Base-by-base conservation (phyloP, 1,284 basidiomycete species). In the Macrocystidia cucumis region DNA sequence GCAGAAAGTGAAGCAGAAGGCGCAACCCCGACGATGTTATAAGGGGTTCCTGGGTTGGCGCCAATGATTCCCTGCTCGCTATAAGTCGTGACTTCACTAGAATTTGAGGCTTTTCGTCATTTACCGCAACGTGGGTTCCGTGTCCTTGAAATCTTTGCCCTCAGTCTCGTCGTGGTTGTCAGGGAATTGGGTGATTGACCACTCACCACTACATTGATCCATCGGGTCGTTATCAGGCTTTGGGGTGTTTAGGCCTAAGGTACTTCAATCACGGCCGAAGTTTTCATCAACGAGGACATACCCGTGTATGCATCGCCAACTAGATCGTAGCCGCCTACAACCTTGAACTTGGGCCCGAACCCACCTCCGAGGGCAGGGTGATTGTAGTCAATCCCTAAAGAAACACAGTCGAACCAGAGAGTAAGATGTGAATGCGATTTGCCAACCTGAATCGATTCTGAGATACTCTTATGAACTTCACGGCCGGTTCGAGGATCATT, bases 11-110 rank as follows among this genome's bases (percentile, higher is more conserved):
- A 60, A 1, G 67, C 60, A 5, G 60, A 54, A 43, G 55, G 67
- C 3, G 70, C 69, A 16, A 72, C 69, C 34, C 70, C 70, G 39
- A 60, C 64, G 42, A 72, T 68, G 48, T 69, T 69, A 57, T 68
- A 74, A n/a, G 50, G 44, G 47, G 78, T 79, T 19, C 52, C 62
- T 2, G 72, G 70, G 41, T 74, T 57, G 19, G 74, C 74, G 11
- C 67, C 78, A 33, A 85, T 73, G 45, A 80, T 78, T 34, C 79
- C 78, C 67, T 70, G 31, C n/a, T n/a, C n/a, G n/a, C n/a, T n/a
- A n/a, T n/a, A 32, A 5, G 25, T 32, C 12, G n/a, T 25, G 16
- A 26, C 25, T 44, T 29, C 33, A 35, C 9, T 23, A 9, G 9
- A 13, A 5, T 13, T 5, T 3, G 5, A 3, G 28, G 3, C n/a